Conservation (phyloP, 805 yeast species). For the Clavispora asparagi region DNA sequence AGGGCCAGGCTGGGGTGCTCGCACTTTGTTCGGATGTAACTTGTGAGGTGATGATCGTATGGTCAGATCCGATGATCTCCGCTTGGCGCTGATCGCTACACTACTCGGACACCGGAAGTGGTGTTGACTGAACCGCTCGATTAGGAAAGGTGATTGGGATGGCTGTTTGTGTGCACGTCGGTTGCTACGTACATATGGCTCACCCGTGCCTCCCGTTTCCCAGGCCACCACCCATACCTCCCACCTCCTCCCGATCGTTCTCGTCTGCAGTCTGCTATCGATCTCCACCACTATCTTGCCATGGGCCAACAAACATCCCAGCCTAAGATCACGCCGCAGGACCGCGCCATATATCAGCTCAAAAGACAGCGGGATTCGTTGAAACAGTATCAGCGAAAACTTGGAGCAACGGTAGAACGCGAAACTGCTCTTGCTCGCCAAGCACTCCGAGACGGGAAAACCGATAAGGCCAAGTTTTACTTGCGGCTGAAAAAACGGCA, state of each 20-base stretch:
- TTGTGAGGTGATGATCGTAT: background rate
- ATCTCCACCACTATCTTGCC: background rate
- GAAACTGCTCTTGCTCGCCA: constrained; percentile 60
- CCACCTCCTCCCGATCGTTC: background rate
- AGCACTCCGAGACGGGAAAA: constrained; percentile 49
- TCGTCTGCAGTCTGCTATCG: background rate
- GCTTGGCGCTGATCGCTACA: background rate
- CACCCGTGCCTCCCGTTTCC: background rate
- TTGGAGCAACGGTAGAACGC: constrained; percentile 50
- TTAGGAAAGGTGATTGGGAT: constrained; percentile 8
- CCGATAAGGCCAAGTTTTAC: constrained; percentile 60
- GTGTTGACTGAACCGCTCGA: constrained; percentile 7
- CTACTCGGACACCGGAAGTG: background rate
- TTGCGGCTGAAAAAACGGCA: constrained; percentile 80
- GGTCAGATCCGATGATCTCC: background rate
- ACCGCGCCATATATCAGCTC: constrained; percentile 78
- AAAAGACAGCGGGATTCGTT: constrained; percentile 86
- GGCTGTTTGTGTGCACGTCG: background rate
- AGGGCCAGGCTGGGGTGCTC: background rate
- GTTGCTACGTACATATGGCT: background rate
- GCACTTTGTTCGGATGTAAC: background rate
- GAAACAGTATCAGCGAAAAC: constrained; percentile 61
- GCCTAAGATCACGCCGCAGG: constrained; percentile 74
- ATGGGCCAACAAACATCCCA: constrained; percentile 44
- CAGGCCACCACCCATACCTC: too few relatives aligned